Percentiles rank a stretch among this genome's conserved stretches.
These are phyloP conservation scores for Lentinula guzmanii DNA, from an alignment of 768 basidiomycete species.

Conservation along the genomic window DNA sequence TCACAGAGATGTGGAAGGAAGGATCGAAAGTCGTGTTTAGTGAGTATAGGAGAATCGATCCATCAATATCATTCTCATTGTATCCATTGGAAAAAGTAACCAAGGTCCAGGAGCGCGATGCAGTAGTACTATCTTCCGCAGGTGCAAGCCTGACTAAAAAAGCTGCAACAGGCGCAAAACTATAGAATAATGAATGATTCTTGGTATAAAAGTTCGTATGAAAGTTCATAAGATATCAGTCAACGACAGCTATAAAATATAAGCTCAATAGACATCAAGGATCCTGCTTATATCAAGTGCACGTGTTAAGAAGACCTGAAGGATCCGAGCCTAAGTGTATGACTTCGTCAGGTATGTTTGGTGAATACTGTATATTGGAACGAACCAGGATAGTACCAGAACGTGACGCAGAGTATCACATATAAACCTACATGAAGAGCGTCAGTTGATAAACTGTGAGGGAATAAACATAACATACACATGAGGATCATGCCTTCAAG, in stretches of 20 bases:
- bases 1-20: conserved; percentile 99
- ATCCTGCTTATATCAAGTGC: conserved; percentile 2
- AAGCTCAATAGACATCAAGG: not conserved
- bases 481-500: conserved; percentile 73
- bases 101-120: conserved; percentile 83
- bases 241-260: not conserved
- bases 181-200: conserved; percentile 25
- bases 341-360: not conserved
- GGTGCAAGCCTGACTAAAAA: conserved; percentile 64
- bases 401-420: conserved; percentile 62
- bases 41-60: conserved; percentile 34
- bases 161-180: conserved; percentile 47
- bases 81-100: conserved; percentile 43
- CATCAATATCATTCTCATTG: not conserved
- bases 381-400: conserved; percentile 54
- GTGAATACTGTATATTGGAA: not conserved
- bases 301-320: conserved; percentile 20
- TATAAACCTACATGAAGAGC: conserved; percentile 44
- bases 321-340: conserved; percentile 20
- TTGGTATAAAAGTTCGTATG: too few relatives aligned
- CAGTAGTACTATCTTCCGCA: conserved; percentile 69
- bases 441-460: conserved; percentile 1
- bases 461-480: conserved; percentile 33
- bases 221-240: too few relatives aligned
- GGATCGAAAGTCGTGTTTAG: conserved; percentile 86